Conservation (phyloP, 2,329 filamentous ascomycete species). For the Aspergillus puulaauensis region DNA sequence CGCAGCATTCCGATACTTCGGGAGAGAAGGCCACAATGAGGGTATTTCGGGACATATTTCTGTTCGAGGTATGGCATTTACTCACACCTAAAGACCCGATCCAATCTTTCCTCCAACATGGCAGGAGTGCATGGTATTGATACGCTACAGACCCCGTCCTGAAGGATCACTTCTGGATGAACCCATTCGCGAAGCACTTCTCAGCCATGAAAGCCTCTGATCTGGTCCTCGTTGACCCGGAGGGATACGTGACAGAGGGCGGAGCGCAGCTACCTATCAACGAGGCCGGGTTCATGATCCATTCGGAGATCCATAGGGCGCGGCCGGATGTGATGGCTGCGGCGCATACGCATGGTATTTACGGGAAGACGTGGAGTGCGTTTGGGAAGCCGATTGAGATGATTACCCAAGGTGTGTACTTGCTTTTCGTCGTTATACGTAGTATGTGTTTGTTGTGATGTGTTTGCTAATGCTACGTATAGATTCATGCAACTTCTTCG, state of each 20-base stretch:
- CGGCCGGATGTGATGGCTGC: constrained; percentile 60
- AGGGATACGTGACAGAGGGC: constrained; percentile 42
- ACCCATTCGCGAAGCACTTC: constrained; percentile 42
- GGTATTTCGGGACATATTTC: constrained; percentile 45
- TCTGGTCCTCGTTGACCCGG: constrained; percentile 40
- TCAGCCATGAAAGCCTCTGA: constrained; percentile 43
- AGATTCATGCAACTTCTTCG: constrained; percentile 42
- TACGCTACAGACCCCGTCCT: constrained; percentile 32
- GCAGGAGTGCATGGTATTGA: background rate
- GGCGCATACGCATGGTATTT: constrained; percentile 59
- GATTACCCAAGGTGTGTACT: constrained; percentile 55
- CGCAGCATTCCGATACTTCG: constrained; percentile 43
- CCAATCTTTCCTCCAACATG: no score
- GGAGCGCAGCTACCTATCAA: constrained; percentile 42
- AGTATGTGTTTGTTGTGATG: background rate
- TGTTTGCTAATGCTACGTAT: background rate
- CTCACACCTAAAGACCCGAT: no score
- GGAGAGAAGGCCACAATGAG: constrained; percentile 41
- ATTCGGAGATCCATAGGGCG: constrained; percentile 59
- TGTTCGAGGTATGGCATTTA: constrained; percentile 31
- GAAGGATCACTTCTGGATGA: constrained; percentile 43
- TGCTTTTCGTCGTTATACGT: background rate
- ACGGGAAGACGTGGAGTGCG: constrained; percentile 62
- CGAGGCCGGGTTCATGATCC: constrained; percentile 58
- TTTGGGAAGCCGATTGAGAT: constrained; percentile 61